Evolutionary conservation across 352 stramenopile genomes (phyloP).

Genomic region (Phytophthora syringae): DNA sequence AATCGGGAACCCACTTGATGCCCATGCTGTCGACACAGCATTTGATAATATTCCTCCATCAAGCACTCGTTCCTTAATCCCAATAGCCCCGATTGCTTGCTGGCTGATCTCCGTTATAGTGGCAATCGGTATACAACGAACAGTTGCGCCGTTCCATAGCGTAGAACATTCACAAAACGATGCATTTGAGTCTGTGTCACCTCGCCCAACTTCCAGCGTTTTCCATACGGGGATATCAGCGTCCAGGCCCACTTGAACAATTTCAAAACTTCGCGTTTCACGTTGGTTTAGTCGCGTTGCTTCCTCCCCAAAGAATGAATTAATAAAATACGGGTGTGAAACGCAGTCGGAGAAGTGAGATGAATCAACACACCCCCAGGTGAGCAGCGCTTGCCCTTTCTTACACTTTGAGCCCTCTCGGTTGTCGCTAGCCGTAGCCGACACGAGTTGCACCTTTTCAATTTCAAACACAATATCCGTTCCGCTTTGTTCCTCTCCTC

Average conservation of each 20-base stretch:
- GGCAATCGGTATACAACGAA: slow-evolving; percentile 40
- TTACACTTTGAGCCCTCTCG: slow-evolving; percentile 38
- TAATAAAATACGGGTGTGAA: slow-evolving; percentile 79
- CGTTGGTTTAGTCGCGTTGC: slow-evolving; percentile 49
- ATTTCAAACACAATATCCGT: slow-evolving; percentile 79
- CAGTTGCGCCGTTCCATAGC: slow-evolving; percentile 41
- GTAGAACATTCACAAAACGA: slow-evolving; percentile 42
- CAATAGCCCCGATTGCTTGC: slow-evolving; percentile 39
- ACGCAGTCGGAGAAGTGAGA: slow-evolving; percentile 58
- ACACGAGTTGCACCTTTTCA: slow-evolving; percentile 62
- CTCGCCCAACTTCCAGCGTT: slow-evolving; percentile 40
- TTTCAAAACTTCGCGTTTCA: slow-evolving; percentile 67
- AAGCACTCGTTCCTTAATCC: slow-evolving; percentile 57
- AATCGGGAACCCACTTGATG: slow-evolving; percentile 20
- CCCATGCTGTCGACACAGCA: slow-evolving; percentile 42
- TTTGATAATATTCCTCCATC: slow-evolving; percentile 47
- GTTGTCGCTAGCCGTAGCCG: slow-evolving; percentile 30
- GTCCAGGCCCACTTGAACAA: slow-evolving; percentile 74
- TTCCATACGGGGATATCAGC: slow-evolving; percentile 72
- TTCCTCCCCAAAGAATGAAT: slow-evolving; percentile 72
- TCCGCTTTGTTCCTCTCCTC: slow-evolving; percentile 30
- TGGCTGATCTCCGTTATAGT: slow-evolving; percentile 43
- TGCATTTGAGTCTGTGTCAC: slow-evolving; percentile 8
- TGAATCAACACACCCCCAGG: slow-evolving; percentile 54
- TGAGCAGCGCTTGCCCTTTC: slow-evolving; percentile 42